Percentiles rank a stretch among this genome's conserved stretches.
Evolutionary conservation across 2,329 filamentous ascomycete species (phyloP).

Genomic region (Thyridium curvatum): DNA sequence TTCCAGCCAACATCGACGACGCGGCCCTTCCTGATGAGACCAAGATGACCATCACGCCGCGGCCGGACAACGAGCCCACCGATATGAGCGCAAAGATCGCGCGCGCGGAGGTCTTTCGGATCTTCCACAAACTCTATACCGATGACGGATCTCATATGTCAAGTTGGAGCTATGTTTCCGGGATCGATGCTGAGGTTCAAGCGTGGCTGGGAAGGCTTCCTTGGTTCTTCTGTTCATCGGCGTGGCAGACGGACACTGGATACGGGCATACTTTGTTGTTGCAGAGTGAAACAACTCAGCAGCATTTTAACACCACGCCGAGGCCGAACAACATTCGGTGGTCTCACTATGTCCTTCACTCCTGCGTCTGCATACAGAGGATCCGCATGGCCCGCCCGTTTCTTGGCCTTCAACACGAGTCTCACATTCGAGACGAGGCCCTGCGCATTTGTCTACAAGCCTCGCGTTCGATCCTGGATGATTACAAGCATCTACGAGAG

Average conservation of each 20-base stretch:
- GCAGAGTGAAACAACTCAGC: neutral
- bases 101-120: slow-evolving; percentile 8
- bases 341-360: slow-evolving; percentile 11
- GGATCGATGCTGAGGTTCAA: too few species aligned
- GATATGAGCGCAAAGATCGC: slow-evolving; percentile 11
- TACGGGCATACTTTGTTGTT: too few species aligned
- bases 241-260: too few species aligned
- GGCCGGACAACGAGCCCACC: slow-evolving; percentile 8
- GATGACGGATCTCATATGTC: neutral
- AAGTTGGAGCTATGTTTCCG: too few species aligned
- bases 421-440: too few species aligned
- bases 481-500: too few species aligned
- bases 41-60: slow-evolving; percentile 1
- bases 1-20: slow-evolving; percentile 5
- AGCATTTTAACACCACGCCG: slow-evolving; percentile 3
- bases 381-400: slow-evolving; percentile 12
- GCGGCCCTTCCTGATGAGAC: too few species aligned
- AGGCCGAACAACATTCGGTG: slow-evolving; percentile 8
- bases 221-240: too few species aligned
- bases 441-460: too few species aligned
- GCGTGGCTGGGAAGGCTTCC: too few species aligned
- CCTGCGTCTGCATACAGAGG: slow-evolving; percentile 11
- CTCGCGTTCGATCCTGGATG: too few species aligned
- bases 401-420: neutral
- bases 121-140: slow-evolving; percentile 6